These are phyloP conservation scores for Scopulariopsis brevicaulis DNA, from an alignment of 2,329 filamentous ascomycete genomes.

Conservation along the genomic window DNA sequence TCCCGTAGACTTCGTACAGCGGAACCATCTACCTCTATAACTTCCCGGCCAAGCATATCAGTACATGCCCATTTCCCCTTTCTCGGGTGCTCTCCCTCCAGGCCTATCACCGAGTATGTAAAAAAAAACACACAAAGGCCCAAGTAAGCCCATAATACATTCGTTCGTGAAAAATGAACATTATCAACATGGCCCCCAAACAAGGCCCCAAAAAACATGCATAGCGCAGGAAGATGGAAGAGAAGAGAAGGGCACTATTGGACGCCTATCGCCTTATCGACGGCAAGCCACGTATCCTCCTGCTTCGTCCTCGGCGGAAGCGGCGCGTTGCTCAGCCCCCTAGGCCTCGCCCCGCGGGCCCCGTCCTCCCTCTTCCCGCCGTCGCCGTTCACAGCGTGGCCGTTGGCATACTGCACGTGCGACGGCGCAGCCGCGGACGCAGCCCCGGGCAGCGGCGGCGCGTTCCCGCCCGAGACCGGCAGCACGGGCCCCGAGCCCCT, in stretches of 20 bases:
- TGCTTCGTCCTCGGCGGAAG: constrained; percentile 72
- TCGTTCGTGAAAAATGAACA: not conserved
- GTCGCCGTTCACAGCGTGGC: constrained; percentile 24
- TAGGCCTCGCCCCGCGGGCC: constrained; percentile 21
- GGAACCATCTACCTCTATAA: not conserved
- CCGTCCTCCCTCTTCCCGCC: constrained; percentile 44
- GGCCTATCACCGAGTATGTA: too few relatives aligned
- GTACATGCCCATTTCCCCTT: not conserved
- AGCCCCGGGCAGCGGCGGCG: constrained; percentile 16
- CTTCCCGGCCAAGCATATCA: not conserved
- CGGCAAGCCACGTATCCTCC: constrained; percentile 65
- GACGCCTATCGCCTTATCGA: constrained; percentile 26
- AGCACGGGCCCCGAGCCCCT: constrained; percentile 7
- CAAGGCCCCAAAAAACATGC: not conserved
- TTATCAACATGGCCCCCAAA: not conserved
- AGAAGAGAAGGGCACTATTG: not conserved
- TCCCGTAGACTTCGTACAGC: not conserved
- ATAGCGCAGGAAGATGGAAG: not conserved
- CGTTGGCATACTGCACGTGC: constrained; percentile 31
- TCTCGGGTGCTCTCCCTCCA: too few relatives aligned
- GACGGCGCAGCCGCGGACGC: constrained; percentile 12
- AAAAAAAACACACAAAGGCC: too few relatives aligned
- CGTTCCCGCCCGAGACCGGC: constrained; percentile 8
- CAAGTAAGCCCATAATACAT: too few relatives aligned
- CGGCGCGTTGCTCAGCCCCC: constrained; percentile 29